Evolutionary conservation across 331 rosid species (phyloP).

Genomic region (Stylosanthes scabra): DNA sequence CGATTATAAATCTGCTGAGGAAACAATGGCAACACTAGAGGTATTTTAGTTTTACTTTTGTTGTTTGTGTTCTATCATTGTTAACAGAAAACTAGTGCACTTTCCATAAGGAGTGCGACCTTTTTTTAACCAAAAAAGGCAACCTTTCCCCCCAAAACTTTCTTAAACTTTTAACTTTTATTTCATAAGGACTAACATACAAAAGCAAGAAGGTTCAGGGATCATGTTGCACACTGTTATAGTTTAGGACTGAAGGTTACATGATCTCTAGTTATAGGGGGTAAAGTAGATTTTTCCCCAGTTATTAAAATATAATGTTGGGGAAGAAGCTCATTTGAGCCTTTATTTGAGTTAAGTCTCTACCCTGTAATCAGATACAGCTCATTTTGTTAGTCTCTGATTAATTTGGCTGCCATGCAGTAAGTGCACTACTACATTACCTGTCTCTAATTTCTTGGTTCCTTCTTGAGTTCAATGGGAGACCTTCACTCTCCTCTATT

Average conservation of each 20-base stretch:
- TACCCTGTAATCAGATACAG: constrained; percentile 14
- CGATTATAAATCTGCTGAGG: constrained; percentile 56
- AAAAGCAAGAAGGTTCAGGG: no score
- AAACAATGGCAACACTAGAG: constrained; percentile 75
- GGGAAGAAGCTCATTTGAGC: constrained; percentile 6
- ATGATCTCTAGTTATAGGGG: no score
- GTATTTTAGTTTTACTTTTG: constrained; percentile 37
- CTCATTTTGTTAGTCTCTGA: background rate
- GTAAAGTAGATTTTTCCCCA: no score
- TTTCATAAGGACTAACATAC: no score
- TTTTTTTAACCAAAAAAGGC: no score
- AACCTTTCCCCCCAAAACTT: no score
- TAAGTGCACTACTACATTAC: constrained; percentile 1
- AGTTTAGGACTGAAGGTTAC: no score
- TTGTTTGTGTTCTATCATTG: no score
- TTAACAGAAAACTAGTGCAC: no score
- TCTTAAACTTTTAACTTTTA: no score
- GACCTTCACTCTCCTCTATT: constrained; percentile 15
- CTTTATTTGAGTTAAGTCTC: constrained; percentile 19
- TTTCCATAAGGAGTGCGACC: no score
- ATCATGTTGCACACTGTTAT: no score
- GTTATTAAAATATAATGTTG: background rate
- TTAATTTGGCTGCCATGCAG: constrained; percentile 17
- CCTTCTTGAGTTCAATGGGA: constrained; percentile 28
- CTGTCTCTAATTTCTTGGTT: constrained; percentile 3